Evolutionary conservation across 495 filamentous ascomycete genomes (phyloP).

Genomic region (Trichoderma reesei): DNA sequence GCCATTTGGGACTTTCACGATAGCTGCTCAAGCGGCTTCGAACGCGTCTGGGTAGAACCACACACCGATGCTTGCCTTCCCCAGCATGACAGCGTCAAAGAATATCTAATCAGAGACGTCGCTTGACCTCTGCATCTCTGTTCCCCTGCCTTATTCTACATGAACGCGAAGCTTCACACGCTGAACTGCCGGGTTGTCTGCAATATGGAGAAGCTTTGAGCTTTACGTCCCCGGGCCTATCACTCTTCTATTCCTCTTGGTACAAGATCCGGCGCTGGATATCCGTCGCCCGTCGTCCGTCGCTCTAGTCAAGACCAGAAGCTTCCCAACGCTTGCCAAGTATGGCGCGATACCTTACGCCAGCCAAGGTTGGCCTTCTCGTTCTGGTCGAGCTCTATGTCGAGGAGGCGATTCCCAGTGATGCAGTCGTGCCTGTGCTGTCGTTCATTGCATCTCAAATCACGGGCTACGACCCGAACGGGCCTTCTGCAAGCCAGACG

Average conservation of each 20-base stretch:
- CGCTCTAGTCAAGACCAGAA: neutral
- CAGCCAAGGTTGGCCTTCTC: slow-evolving; percentile 75
- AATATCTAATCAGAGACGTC: neutral
- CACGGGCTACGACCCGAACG: slow-evolving; percentile 34
- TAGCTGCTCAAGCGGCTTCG: too few species aligned
- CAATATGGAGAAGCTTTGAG: neutral
- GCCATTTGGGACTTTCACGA: too few species aligned
- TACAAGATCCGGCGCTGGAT: too few species aligned
- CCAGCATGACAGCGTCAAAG: neutral
- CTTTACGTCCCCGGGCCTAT: neutral
- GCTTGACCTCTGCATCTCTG: neutral
- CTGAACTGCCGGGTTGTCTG: neutral
- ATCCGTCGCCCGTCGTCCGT: neutral
- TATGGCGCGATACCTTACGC: slow-evolving; percentile 77
- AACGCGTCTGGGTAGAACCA: too few species aligned
- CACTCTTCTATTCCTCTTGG: neutral
- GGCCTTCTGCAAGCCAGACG: slow-evolving; percentile 13
- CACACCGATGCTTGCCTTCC: neutral
- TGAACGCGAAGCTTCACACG: neutral
- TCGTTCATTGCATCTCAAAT: slow-evolving; percentile 74
- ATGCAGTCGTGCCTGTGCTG: slow-evolving; percentile 69
- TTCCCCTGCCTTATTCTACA: neutral
- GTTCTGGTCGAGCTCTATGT: slow-evolving; percentile 73
- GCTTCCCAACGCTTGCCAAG: neutral
- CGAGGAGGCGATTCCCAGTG: slow-evolving; percentile 60